A percentile compares a stretch with the other conserved stretches of the same genome.
These are phyloP conservation scores for Syncephalastrum contaminatum DNA, from an alignment of 371 early-diverging fungal species.

Conservation along the genomic window DNA sequence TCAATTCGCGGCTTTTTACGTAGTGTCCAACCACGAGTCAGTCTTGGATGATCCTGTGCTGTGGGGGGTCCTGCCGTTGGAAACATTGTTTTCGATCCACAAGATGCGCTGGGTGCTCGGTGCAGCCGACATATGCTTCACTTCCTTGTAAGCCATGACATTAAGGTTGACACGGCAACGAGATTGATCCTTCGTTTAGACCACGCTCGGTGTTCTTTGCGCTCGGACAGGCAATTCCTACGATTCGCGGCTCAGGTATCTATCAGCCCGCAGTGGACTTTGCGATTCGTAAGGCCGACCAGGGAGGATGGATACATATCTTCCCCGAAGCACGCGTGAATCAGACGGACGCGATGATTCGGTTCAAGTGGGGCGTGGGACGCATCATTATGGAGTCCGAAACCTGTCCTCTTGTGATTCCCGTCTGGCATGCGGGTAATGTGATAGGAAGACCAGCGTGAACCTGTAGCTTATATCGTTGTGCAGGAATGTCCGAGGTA, in stretches of 20 bases:
- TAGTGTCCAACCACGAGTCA: conserved; percentile 51
- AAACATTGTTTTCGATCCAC: conserved; percentile 40
- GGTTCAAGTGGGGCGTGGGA: conserved; percentile 89
- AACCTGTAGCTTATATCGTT: not conserved
- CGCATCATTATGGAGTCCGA: conserved; percentile 79
- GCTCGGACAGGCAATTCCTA: conserved; percentile 80
- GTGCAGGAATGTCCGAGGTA: conserved; percentile 46
- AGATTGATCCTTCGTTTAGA: conserved; percentile 28
- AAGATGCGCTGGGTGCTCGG: conserved; percentile 83
- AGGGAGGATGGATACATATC: conserved; percentile 67
- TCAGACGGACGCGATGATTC: conserved; percentile 61
- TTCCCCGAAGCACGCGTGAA: conserved; percentile 85
- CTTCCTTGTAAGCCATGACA: conserved; percentile 50
- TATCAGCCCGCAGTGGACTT: conserved; percentile 83
- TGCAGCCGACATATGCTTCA: conserved; percentile 84
- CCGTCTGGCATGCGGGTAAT: conserved; percentile 67
- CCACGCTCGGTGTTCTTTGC: conserved; percentile 68
- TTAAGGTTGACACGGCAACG: not conserved
- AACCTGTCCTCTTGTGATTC: conserved; percentile 63
- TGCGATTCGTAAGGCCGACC: conserved; percentile 52
- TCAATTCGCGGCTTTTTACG: not conserved
- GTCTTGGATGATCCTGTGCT: conserved; percentile 83
- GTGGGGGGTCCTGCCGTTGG: conserved; percentile 74
- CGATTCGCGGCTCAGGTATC: conserved; percentile 82
- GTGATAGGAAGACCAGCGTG: too few relatives aligned